phyloP scores from a whole-genome alignment of 2,329 filamentous ascomycete genomes.

The Fusarium bulbicola region DNA sequence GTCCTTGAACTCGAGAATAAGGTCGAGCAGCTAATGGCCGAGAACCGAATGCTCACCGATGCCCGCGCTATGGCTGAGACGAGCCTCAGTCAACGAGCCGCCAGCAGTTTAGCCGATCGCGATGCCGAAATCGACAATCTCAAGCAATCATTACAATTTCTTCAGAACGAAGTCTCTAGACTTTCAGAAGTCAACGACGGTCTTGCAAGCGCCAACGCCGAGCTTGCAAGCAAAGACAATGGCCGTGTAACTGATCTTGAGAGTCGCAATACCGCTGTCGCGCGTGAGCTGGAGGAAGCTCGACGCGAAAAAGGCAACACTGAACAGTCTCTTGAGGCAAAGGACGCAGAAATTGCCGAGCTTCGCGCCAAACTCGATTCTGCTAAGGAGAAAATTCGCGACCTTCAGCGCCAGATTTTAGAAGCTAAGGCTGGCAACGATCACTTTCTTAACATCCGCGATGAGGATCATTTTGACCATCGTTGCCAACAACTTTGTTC shows the following conservation, averaged over 20 bases:
- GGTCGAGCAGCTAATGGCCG: slow-evolving; percentile 84
- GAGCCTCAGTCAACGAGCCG: slow-evolving; percentile 70
- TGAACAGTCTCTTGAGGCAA: slow-evolving; percentile 74
- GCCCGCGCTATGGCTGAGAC: slow-evolving; percentile 76
- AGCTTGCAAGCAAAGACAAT: slow-evolving; percentile 79
- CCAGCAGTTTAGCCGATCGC: slow-evolving; percentile 78
- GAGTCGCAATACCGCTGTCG: slow-evolving; percentile 70
- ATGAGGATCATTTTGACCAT: slow-evolving; percentile 95
- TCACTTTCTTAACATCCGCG: slow-evolving; percentile 79
- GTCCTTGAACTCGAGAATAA: slow-evolving; percentile 88
- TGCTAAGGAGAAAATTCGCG: slow-evolving; percentile 70
- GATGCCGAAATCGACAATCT: slow-evolving; percentile 88
- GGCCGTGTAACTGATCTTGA: slow-evolving; percentile 75
- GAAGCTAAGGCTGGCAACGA: slow-evolving; percentile 68
- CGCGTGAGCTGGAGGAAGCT: slow-evolving; percentile 74
- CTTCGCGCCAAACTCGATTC: slow-evolving; percentile 81
- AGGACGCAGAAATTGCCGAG: slow-evolving; percentile 83
- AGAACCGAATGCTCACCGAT: slow-evolving; percentile 83
- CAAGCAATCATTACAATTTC: slow-evolving; percentile 78
- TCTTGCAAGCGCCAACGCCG: slow-evolving; percentile 78
- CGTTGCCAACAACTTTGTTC: slow-evolving; percentile 95
- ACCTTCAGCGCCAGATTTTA: slow-evolving; percentile 64
- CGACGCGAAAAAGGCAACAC: slow-evolving; percentile 71
- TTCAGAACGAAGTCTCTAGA: slow-evolving; percentile 83
- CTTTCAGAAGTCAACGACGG: slow-evolving; percentile 85